Conservation (phyloP, 1,284 basidiomycete species). For the Apiotrichum mycotoxinovorans region DNA sequence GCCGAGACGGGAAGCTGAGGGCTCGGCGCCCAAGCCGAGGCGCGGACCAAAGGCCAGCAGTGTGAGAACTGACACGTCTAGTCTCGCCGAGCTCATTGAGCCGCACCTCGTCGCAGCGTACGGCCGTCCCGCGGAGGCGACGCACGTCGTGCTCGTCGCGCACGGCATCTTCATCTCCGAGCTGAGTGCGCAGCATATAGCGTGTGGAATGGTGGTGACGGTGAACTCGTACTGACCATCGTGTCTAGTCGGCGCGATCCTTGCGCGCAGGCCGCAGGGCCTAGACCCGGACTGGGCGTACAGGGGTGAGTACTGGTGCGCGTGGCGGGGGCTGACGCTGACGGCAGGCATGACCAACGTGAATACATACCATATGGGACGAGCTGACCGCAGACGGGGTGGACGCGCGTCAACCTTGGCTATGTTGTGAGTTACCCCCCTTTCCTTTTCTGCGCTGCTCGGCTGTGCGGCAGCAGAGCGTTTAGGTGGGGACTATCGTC, state of each 20-base stretch:
- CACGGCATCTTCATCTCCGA: slow-evolving; percentile 52
- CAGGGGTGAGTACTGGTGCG: slow-evolving; percentile 33
- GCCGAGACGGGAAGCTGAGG: too few relatives aligned
- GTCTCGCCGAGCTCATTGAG: slow-evolving; percentile 44
- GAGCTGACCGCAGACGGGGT: slow-evolving; percentile 47
- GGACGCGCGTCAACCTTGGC: slow-evolving; percentile 51
- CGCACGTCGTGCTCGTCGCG: slow-evolving; percentile 46
- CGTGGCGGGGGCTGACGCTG: neutral
- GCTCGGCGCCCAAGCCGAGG: too few relatives aligned
- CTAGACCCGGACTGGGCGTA: slow-evolving; percentile 46
- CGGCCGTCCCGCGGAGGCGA: slow-evolving; percentile 23
- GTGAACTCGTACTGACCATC: neutral
- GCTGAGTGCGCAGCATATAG: slow-evolving; percentile 29
- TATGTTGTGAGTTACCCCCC: slow-evolving; percentile 31
- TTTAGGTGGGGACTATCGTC: too few relatives aligned
- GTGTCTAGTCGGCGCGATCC: slow-evolving; percentile 18
- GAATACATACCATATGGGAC: slow-evolving; percentile 3
- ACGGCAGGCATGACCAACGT: slow-evolving; percentile 50
- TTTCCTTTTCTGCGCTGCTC: neutral
- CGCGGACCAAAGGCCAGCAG: too few relatives aligned
- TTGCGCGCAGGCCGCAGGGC: slow-evolving; percentile 42
- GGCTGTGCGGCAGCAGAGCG: too few relatives aligned
- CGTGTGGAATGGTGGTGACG: slow-evolving; percentile 6
- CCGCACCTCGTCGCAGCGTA: slow-evolving; percentile 30
- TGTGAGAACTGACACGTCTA: too few relatives aligned